Base-by-base conservation (phyloP, 192 early-diverging fungal genomes). In the Bifiguratus adelaidae region DNA sequence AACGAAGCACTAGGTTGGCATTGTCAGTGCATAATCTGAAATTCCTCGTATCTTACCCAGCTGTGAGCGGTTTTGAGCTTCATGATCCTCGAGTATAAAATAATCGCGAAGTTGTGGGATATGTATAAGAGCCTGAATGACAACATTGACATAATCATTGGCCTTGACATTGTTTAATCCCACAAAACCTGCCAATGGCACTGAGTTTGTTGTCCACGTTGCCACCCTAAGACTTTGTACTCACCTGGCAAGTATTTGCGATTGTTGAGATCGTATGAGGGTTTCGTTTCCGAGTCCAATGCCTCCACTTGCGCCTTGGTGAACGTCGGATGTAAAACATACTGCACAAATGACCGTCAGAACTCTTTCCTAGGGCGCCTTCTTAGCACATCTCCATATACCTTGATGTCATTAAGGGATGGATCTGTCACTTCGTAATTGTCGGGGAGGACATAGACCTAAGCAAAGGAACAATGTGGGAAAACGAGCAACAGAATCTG, bases 111-210 rank as follows among this genome's bases (percentile, higher is more conserved):
- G 59, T 21, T 83, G 86, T 30, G 80, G 72, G 22, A 95, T 78
- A 50, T 96, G 95, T 0, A 80, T 78, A 12, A 98, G 60, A 1
- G 85, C 78, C 59, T 96, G 92, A 21, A 98, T 68, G 30, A 91
- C 79, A 9, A 84, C 89, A 56, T 95, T 98, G 34, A 95, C 80
- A 62, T 89, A 94, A 56, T 95, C 92, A 55, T 92, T 98, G 12
- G 77, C 75, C 55, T 98, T 98, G 49, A 96, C 79, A 47, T 89
- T 93, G 52, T 96, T 96, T 25, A 98, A 54, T 1, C 95, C 92
- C 20, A 96, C 81, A 60, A 91, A 94, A 0, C 95, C 80, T 85
- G 43, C 4, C 18, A 3, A 35, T 20, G 13, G 4, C 4, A 50
- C 11, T 44, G 15, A 48, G 16, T 7, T 16, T 3, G 16, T 47